Evolutionary conservation across 2,329 filamentous ascomycete genomes (phyloP).

Genomic region (Lomentospora prolificans): DNA sequence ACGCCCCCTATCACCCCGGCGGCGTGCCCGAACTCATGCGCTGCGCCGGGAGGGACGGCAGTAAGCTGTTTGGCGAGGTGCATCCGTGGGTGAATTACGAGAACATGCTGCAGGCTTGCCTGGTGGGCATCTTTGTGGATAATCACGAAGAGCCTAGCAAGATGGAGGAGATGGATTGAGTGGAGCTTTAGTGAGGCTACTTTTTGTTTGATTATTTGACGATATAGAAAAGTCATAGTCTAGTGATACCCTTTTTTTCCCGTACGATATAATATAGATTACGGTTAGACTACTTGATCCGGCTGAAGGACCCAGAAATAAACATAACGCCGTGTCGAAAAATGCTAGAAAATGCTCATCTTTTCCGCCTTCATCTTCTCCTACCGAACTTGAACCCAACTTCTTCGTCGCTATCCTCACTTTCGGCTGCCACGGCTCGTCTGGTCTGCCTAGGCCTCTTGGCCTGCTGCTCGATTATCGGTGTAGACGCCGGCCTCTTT

Average conservation of each 20-base stretch:
- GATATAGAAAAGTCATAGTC: conserved; percentile 6
- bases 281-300: too few relatives aligned
- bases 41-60: conserved; percentile 52
- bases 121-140: conserved; percentile 53
- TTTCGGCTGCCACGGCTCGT: conserved; percentile 26
- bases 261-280: not conserved
- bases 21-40: conserved; percentile 64
- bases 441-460: conserved; percentile 23
- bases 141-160: conserved; percentile 37
- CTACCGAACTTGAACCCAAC: conserved; percentile 47
- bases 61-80: conserved; percentile 53
- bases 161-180: conserved; percentile 54
- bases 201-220: too few relatives aligned
- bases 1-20: conserved; percentile 83
- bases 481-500: conserved; percentile 24
- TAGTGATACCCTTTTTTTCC: conserved; percentile 5
- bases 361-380: conserved; percentile 26
- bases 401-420: conserved; percentile 43
- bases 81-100: conserved; percentile 67
- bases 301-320: too few relatives aligned
- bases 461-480: conserved; percentile 19
- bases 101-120: conserved; percentile 54
- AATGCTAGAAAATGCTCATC: not conserved
- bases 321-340: not conserved
- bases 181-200: not conserved